These are phyloP conservation scores for Exophiala sp. DNA, from an alignment of 2,329 filamentous ascomycete species.

Conservation along the genomic window DNA sequence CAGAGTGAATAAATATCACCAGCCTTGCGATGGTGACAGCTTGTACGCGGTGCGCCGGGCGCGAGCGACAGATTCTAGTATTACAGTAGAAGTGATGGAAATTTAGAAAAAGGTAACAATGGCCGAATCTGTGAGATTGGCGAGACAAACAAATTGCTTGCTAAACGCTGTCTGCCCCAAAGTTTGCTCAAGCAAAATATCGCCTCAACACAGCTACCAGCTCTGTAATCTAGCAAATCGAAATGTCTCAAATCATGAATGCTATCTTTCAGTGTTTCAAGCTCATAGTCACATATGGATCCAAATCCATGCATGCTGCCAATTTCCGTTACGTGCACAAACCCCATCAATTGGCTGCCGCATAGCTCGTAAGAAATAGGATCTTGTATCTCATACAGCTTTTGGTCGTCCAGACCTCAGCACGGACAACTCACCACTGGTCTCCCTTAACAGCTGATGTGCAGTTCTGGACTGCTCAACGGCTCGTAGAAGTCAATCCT, in stretches of 20 bases:
- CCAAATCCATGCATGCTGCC: constrained; percentile 1
- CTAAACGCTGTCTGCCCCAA: not conserved
- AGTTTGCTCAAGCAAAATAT: not conserved
- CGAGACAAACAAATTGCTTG: not conserved
- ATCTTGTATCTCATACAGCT: not conserved
- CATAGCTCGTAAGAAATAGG: not conserved
- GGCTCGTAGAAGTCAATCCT: too few relatives aligned
- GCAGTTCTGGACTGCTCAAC: too few relatives aligned
- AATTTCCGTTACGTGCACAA: not conserved
- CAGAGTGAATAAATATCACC: too few relatives aligned
- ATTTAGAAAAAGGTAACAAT: too few relatives aligned
- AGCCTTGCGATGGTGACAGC: not conserved
- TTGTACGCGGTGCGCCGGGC: too few relatives aligned
- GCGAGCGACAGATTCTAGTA: too few relatives aligned
- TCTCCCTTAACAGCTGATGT: not conserved
- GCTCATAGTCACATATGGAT: not conserved
- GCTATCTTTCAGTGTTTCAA: not conserved
- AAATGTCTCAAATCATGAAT: not conserved
- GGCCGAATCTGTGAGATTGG: not conserved
- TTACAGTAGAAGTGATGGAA: not conserved
- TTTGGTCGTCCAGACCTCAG: not conserved
- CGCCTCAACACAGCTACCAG: not conserved
- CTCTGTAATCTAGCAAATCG: not conserved
- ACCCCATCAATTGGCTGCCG: not conserved
- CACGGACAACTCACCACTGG: not conserved